A percentile compares a stretch with the other conserved stretches of the same genome.
Evolutionary conservation across 108 stramenopile species (phyloP).

Genomic region (Parietichytrium sp.): DNA sequence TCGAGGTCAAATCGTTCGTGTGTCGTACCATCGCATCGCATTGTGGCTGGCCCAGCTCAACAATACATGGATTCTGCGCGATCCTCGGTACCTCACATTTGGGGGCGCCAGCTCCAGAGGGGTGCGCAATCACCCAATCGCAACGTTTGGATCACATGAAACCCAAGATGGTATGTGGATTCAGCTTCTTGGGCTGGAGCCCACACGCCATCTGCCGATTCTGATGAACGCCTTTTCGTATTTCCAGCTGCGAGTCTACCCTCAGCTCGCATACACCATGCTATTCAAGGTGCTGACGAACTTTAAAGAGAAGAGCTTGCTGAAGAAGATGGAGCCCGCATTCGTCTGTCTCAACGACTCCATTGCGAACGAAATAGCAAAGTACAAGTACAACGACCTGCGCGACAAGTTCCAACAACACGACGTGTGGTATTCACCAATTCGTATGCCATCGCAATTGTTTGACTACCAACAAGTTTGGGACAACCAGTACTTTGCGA

Average conservation of each 20-base stretch:
- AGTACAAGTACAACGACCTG: not conserved
- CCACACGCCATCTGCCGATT: conserved; percentile 8
- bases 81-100: not conserved
- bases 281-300: not conserved
- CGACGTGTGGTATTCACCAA: not conserved
- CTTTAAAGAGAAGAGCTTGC: not conserved
- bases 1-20: not conserved
- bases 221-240: not conserved
- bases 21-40: not conserved
- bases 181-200: conserved; percentile 18
- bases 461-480: not conserved
- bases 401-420: not conserved
- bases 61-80: not conserved
- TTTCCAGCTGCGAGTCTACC: too few species aligned
- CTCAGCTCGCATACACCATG: too few species aligned
- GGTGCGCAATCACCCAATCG: not conserved
- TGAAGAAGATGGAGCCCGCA: not conserved
- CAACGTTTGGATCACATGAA: not conserved
- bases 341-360: conserved; percentile 10
- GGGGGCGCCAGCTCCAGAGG: too few species aligned
- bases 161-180: conserved; percentile 18
- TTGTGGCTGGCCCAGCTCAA: conserved; percentile 17
- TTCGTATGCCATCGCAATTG: conserved; percentile 25
- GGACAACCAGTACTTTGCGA: conserved; percentile 14
- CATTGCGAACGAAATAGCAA: not conserved